Conservation (phyloP, 1,139 yeast genomes). For the Eremothecium sinecaudum region DNA sequence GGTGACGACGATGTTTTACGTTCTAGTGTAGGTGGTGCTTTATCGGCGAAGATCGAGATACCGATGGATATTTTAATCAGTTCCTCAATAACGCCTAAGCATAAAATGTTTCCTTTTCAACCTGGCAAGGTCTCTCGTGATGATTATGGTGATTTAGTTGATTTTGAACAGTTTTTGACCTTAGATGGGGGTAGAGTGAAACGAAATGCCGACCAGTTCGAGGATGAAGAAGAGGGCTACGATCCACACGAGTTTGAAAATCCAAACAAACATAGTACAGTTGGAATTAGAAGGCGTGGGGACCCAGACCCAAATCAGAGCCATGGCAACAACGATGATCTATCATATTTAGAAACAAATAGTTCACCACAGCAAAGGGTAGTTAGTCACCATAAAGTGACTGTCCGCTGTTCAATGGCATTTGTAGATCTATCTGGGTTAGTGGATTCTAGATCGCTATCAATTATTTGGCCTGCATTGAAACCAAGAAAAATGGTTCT, state of each 20-base stretch:
- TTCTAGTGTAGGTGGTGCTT: conserved; percentile 7
- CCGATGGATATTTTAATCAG: conserved; percentile 56
- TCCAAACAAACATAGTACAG: conserved; percentile 26
- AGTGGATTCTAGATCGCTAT: conserved; percentile 74
- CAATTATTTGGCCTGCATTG: conserved; percentile 67
- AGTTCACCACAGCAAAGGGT: conserved; percentile 47
- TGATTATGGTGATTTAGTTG: conserved; percentile 76
- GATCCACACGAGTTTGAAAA: conserved; percentile 8
- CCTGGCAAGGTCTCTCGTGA: conserved; percentile 54
- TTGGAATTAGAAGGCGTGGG: conserved; percentile 13
- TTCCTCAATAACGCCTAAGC: conserved; percentile 47
- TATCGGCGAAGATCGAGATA: conserved; percentile 13
- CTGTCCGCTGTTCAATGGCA: conserved; percentile 60
- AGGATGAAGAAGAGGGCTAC: conserved; percentile 7
- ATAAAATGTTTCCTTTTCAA: conserved; percentile 70
- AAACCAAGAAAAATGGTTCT: conserved; percentile 70
- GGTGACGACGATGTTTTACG: conserved; percentile 27
- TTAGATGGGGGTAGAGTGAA: conserved; percentile 29
- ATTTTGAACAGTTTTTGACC: conserved; percentile 41
- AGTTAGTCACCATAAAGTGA: conserved; percentile 33
- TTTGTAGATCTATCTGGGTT: conserved; percentile 78
- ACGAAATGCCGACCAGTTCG: conserved; percentile 21
- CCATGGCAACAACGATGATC: conserved; percentile 33
- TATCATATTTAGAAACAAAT: conserved; percentile 48
- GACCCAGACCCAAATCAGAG: conserved; percentile 12